Percentiles rank a stretch among this genome's conserved stretches.
Evolutionary conservation across 2,329 filamentous ascomycete genomes (phyloP).

Genomic region (Penicillium sp.): DNA sequence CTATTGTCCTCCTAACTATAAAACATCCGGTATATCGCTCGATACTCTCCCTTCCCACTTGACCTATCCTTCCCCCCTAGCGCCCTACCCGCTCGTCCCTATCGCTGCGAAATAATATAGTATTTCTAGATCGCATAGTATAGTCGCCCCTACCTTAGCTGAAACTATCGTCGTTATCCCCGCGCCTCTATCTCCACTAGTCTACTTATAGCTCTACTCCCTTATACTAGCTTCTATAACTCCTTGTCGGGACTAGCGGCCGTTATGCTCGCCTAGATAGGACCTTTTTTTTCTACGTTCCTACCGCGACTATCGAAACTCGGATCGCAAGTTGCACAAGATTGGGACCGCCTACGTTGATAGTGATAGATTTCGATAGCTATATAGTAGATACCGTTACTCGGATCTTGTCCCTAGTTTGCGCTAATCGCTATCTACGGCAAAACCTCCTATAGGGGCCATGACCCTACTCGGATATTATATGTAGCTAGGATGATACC

Average conservation of each 20-base stretch:
- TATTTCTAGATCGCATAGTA: conserved; percentile 8
- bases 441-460: not conserved
- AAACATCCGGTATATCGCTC: conserved; percentile 8
- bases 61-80: conserved; percentile 1
- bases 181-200: not conserved
- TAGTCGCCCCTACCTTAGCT: conserved; percentile 4
- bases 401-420: not conserved
- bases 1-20: conserved; percentile 1
- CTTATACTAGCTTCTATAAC: not conserved
- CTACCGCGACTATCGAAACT: not conserved
- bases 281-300: not conserved
- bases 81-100: not conserved
- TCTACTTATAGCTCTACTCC: not conserved
- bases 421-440: not conserved
- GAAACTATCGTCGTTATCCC: conserved; percentile 2
- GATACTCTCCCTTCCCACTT: conserved; percentile 3
- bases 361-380: not conserved
- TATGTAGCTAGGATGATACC: not conserved
- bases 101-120: conserved; percentile 6
- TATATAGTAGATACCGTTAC: not conserved
- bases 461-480: not conserved
- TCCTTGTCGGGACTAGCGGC: not conserved
- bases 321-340: not conserved
- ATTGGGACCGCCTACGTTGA: not conserved
- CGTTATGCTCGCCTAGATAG: not conserved